Conservation (phyloP, 1,284 basidiomycete species). For the Fomitopsis betulina region DNA sequence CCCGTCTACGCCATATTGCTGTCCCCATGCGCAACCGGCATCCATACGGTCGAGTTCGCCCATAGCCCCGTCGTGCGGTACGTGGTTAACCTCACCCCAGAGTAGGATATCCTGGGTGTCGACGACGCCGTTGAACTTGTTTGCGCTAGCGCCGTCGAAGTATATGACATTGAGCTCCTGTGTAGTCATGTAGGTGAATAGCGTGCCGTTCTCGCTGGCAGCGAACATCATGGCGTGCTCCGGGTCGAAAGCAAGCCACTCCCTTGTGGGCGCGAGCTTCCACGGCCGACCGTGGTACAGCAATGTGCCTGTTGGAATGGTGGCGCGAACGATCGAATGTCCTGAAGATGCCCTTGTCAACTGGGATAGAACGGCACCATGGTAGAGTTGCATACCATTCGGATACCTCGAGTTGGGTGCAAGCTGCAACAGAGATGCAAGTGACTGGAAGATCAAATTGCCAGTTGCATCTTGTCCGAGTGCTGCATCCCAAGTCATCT, state of each 20-base stretch:
- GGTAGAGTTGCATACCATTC: not conserved
- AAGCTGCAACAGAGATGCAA: not conserved
- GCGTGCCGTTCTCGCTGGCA: not conserved
- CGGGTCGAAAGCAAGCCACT: not conserved
- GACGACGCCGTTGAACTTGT: not conserved
- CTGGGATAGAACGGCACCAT: not conserved
- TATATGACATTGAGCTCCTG: not conserved
- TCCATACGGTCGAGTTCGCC: not conserved
- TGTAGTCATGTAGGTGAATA: not conserved
- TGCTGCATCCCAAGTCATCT: not conserved
- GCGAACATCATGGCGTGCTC: not conserved
- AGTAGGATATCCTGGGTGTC: not conserved
- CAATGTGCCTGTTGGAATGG: not conserved
- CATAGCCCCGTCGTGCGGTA: no score
- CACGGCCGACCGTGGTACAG: not conserved
- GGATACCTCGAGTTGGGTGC: not conserved
- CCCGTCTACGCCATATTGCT: not conserved
- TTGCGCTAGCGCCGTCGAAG: not conserved
- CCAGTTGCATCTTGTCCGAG: not conserved
- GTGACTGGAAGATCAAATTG: not conserved
- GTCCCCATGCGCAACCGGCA: not conserved
- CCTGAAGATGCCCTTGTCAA: not conserved
- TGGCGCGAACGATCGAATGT: not conserved
- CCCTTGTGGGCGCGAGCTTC: not conserved
- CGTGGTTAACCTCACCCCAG: not conserved